Evolutionary conservation across 306 rosid genomes (phyloP).

Genomic region (Pyrus betulifolia): DNA sequence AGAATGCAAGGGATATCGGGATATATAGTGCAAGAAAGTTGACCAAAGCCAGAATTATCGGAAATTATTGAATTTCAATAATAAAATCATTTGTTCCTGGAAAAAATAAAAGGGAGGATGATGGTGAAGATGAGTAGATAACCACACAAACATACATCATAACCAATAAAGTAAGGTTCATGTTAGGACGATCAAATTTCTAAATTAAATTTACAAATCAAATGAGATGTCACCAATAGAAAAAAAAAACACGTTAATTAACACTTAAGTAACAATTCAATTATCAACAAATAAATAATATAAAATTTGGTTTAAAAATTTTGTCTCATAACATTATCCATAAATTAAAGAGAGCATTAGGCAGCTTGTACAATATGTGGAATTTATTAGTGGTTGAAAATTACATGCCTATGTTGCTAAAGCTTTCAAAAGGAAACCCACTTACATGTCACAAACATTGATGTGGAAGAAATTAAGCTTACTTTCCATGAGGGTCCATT

Average conservation of each 20-base stretch:
- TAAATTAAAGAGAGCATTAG: background rate
- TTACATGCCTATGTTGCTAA: background rate
- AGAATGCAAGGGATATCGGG: background rate
- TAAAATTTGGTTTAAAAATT: too few species aligned
- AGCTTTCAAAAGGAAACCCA: background rate
- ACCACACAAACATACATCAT: background rate
- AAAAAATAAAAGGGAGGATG: background rate
- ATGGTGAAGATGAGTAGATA: constrained; percentile 6
- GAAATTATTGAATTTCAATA: background rate
- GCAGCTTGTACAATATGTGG: background rate
- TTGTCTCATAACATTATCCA: background rate
- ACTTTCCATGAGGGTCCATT: background rate
- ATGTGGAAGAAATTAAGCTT: background rate
- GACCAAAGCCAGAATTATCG: background rate
- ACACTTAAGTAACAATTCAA: too few species aligned
- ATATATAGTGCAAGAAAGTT: background rate
- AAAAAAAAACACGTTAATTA: too few species aligned
- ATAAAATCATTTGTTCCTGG: constrained; percentile 1
- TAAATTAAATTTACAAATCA: too few species aligned
- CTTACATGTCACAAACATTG: background rate
- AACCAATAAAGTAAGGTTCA: too few species aligned
- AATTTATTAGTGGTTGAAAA: background rate
- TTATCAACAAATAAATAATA: too few species aligned
- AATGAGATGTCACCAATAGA: too few species aligned
- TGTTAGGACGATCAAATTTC: too few species aligned